Conservation (phyloP, 2,329 filamentous ascomycete genomes). For the Curvularia verruculosa region DNA sequence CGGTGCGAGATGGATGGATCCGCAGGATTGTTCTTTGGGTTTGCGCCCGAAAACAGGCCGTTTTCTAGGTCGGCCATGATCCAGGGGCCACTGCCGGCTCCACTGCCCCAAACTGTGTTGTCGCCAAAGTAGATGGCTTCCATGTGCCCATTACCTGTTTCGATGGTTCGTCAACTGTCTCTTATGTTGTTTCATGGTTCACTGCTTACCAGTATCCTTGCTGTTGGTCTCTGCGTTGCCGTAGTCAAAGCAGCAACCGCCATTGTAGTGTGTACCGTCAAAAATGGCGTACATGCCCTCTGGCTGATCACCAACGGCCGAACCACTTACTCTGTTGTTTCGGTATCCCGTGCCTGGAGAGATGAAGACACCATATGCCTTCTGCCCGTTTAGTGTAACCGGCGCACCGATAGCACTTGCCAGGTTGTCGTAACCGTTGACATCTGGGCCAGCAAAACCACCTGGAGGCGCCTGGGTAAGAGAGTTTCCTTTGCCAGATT, state of each 20-base stretch:
- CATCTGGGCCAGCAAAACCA: slow-evolving; percentile 62
- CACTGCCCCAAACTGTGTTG: slow-evolving; percentile 61
- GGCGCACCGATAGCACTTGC: slow-evolving; percentile 66
- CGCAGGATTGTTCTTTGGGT: slow-evolving; percentile 54
- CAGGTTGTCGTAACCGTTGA: slow-evolving; percentile 64
- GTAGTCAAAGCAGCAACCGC: slow-evolving; percentile 58
- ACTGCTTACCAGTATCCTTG: slow-evolving; percentile 49
- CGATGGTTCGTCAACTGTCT: neutral
- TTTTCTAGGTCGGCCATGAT: slow-evolving; percentile 74
- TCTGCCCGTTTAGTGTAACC: slow-evolving; percentile 65
- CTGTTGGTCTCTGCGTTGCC: slow-evolving; percentile 53
- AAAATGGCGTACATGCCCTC: slow-evolving; percentile 67
- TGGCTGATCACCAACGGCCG: slow-evolving; percentile 60
- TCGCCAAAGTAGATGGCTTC: slow-evolving; percentile 70
- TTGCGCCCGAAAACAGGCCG: slow-evolving; percentile 65
- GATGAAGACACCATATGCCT: slow-evolving; percentile 68
- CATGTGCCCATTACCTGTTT: slow-evolving; percentile 65
- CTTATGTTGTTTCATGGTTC: fast-evolving
- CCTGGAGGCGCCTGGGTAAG: slow-evolving; percentile 67
- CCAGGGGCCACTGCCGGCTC: slow-evolving; percentile 67
- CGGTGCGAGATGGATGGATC: slow-evolving; percentile 61
- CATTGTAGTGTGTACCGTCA: slow-evolving; percentile 66
- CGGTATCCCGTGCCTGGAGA: slow-evolving; percentile 68
- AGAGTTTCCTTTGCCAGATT: slow-evolving; percentile 67
- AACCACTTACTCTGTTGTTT: slow-evolving; percentile 61